A percentile compares a stretch with the other conserved stretches of the same genome.
Evolutionary conservation across 2,329 filamentous ascomycete genomes (phyloP).

Genomic region (Scedosporium dehoogii): DNA sequence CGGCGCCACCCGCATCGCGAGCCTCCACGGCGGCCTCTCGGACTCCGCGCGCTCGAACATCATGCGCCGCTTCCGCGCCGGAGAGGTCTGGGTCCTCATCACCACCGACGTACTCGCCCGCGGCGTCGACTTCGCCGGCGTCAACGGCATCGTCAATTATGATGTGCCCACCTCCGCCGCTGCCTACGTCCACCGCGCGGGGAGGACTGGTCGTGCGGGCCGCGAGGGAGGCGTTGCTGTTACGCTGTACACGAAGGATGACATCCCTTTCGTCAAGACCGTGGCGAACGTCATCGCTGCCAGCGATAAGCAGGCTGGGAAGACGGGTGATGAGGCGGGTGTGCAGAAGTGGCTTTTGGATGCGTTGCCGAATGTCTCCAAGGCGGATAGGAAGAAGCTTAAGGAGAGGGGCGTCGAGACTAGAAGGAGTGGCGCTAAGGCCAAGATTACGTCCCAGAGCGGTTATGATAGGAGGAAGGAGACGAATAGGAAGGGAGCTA

Average conservation of each 20-base stretch:
- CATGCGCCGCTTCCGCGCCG: constrained; percentile 82
- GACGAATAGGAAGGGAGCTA: constrained; percentile 55
- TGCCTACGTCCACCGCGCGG: constrained; percentile 86
- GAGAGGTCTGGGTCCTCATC: constrained; percentile 93
- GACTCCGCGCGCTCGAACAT: constrained; percentile 66
- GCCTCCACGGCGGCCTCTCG: constrained; percentile 79
- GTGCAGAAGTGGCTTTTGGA: constrained; percentile 83
- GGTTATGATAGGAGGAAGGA: constrained; percentile 62
- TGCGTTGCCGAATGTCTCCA: constrained; percentile 71
- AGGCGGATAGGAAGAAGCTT: constrained; percentile 73
- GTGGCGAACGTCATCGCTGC: constrained; percentile 87
- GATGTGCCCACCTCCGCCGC: constrained; percentile 89
- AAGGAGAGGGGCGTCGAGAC: constrained; percentile 75
- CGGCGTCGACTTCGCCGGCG: constrained; percentile 87
- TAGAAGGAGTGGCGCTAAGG: constrained; percentile 38
- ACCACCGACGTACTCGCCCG: constrained; percentile 89
- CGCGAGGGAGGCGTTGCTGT: constrained; percentile 81
- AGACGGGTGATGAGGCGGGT: constrained; percentile 40
- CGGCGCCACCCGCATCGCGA: constrained; percentile 73
- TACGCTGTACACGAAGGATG: constrained; percentile 92
- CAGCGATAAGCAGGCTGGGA: constrained; percentile 62
- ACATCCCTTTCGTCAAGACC: constrained; percentile 78
- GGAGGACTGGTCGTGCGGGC: constrained; percentile 81
- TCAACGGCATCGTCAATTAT: constrained; percentile 96
- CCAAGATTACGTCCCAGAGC: constrained; percentile 74